Base-by-base conservation (phyloP, 2,329 filamentous ascomycete genomes). In the Cladophialophora psammophila region DNA sequence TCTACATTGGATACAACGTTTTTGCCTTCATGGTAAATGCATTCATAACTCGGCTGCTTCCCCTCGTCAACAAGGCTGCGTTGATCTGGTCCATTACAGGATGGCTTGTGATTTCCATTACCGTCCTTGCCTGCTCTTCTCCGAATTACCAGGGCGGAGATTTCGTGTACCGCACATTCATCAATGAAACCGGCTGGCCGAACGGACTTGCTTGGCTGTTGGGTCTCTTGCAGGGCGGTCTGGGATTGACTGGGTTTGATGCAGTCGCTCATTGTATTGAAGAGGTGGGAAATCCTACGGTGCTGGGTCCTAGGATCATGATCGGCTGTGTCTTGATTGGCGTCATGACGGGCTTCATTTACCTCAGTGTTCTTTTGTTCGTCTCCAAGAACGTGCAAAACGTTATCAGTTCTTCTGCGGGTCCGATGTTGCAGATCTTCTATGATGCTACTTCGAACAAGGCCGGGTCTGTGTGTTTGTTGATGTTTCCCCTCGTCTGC, bases 61-160 rank as follows among this genome's bases (percentile, higher is more conserved):
- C 90, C 0, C 82, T 84, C 12, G 81, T 92, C 71, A 92, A 89
- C 74, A 88, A 90, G 75, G 83, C 83, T 18, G 90, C 90, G 1
- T 90, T 93, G 71, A 84, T 88, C 59, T 93, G 90, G 90, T 90
- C 87, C 2, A 80, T 93, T 2, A 77, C 82, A 1, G 91, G 91
- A 0, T 92, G 93, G 71, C 79, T 86, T 52, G 80, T 92, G 65
- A 91, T 93, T 70, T 90, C 83, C 69, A 90, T 92, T 69, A 90
- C 90, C 0, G 81, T 91, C 0, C 78, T 93, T 57, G 84, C 89
- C 3, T 91, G 88, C 73, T 83, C 89, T 0, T 85, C 89, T 1
- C 88, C 88, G 0, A 80, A 89, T 70, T 92, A 86, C 73, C 88
- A 88, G 72, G 85, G 83, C 7, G 90, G 83, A 15, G 76, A 83